phyloP scores from a whole-genome alignment of 495 filamentous ascomycete species.

The Neurospora tetrasperma region DNA sequence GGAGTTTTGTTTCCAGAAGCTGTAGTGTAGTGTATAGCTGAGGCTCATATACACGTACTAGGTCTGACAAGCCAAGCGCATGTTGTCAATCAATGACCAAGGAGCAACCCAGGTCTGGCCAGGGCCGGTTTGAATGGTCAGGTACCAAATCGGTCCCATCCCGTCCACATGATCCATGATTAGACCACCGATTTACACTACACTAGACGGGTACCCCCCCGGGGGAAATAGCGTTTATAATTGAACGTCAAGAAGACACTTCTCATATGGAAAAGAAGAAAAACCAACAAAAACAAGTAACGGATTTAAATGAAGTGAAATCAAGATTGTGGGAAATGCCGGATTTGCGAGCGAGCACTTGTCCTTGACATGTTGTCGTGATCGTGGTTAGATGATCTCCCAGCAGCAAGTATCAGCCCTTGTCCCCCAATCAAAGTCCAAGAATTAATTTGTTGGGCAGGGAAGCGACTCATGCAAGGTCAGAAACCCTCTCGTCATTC shows the following conservation, averaged over 20 bases:
- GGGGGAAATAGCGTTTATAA: background rate
- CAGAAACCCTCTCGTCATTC: background rate
- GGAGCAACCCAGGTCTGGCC: too few relatives aligned
- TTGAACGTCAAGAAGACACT: background rate
- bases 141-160: background rate
- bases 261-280: too few relatives aligned
- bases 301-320: background rate
- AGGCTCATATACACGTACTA: background rate
- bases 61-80: background rate
- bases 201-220: background rate
- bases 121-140: background rate
- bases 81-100: too few relatives aligned
- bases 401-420: too few relatives aligned
- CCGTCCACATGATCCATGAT: background rate
- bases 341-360: background rate
- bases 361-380: background rate
- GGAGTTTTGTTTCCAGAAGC: background rate
- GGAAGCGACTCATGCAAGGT: background rate
- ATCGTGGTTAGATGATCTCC: background rate
- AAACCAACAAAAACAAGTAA: background rate
- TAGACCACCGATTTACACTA: background rate
- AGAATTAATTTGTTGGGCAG: background rate
- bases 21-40: background rate
- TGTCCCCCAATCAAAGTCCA: background rate
- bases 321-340: background rate